These are phyloP conservation scores for Prunus padus DNA, from an alignment of 306 rosid species.

Conservation along the genomic window DNA sequence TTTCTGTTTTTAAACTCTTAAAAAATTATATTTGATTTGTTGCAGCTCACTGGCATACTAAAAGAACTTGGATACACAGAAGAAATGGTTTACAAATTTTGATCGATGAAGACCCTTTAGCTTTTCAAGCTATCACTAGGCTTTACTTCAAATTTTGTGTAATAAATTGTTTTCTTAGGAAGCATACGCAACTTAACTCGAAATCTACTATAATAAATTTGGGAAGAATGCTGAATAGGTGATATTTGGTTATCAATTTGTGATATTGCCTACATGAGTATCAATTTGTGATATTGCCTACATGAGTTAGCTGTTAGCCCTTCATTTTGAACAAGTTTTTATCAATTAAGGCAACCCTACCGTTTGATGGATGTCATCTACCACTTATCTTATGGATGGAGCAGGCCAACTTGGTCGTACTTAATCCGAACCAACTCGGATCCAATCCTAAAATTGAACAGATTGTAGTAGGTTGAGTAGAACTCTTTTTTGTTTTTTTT, in stretches of 20 bases:
- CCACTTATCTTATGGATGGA: neutral
- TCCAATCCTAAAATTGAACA: neutral
- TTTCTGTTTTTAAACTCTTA: neutral
- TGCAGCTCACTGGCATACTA: conserved; percentile 82
- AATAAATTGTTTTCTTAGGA: conserved; percentile 25
- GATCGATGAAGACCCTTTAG: conserved; percentile 26
- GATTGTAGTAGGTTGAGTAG: too few species aligned
- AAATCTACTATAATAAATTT: neutral
- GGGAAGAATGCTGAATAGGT: neutral
- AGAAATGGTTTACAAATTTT: conserved; percentile 97
- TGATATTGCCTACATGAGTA: neutral
- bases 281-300: neutral
- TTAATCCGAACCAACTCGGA: neutral
- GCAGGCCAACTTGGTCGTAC: too few species aligned
- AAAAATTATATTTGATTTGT: conserved; percentile 16
- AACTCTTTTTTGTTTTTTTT: too few species aligned
- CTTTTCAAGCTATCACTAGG: conserved; percentile 22
- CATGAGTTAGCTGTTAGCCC: neutral
- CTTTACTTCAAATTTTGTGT: conserved; percentile 13
- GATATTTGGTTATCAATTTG: neutral
- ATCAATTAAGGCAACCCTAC: neutral
- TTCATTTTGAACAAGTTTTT: neutral
- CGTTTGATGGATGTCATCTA: too few species aligned
- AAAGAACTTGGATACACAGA: conserved; percentile 85
- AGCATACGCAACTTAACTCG: neutral